Evolutionary conservation across 176 grass and related monocot genomes (phyloP).

Genomic region (Ampelocalamus luodianensis): DNA sequence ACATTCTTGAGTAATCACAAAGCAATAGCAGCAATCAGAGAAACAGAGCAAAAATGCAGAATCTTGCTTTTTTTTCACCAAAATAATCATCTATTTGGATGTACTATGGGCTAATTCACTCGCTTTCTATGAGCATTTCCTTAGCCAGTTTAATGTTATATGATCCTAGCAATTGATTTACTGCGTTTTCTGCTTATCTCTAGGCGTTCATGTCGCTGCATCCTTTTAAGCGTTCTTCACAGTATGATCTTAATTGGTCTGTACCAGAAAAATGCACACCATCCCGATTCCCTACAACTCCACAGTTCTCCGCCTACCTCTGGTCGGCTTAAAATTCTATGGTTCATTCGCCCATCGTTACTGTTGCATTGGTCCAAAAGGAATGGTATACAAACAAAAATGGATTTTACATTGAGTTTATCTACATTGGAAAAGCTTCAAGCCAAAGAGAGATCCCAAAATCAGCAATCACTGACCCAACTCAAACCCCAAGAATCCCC

Average conservation of each 20-base stretch:
- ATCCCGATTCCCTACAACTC: neutral
- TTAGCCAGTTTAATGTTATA: neutral
- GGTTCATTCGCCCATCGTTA: conserved; percentile 14
- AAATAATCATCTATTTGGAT: neutral
- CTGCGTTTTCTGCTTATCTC: neutral
- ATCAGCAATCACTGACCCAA: neutral
- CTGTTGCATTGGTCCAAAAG: conserved; percentile 22
- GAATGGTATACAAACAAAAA: neutral
- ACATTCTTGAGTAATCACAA: conserved; percentile 12
- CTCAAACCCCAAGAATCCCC: conserved; percentile 32
- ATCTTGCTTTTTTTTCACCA: neutral
- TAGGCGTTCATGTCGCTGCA: conserved; percentile 1
- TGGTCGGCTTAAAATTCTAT: neutral
- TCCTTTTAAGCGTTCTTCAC: neutral
- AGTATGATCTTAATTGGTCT: conserved; percentile 6
- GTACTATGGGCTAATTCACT: neutral
- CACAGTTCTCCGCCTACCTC: neutral
- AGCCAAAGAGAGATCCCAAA: neutral
- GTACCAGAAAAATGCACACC: neutral
- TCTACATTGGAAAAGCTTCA: conserved; percentile 16
- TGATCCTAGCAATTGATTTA: neutral
- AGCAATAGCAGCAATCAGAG: conserved; percentile 23
- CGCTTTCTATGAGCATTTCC: neutral
- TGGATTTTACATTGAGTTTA: neutral
- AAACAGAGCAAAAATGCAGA: neutral